Conservation (phyloP, 805 yeast species). For the Priceomyces fermenticarens region DNA sequence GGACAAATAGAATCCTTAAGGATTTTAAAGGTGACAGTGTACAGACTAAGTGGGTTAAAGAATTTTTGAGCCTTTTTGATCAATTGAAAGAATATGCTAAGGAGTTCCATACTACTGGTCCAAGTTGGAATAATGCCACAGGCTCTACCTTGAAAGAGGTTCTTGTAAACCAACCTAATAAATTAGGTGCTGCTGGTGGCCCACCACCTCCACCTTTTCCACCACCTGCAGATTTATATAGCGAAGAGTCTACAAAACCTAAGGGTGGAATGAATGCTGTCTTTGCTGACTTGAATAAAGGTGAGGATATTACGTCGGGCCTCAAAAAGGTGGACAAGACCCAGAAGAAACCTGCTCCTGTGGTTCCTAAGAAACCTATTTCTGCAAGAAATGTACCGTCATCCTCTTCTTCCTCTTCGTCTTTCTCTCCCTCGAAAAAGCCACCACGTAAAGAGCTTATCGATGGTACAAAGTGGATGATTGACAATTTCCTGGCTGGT, state of each 20-base stretch:
- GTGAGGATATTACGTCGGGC: slow-evolving; percentile 78
- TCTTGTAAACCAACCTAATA: slow-evolving; percentile 20
- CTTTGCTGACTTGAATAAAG: slow-evolving; percentile 85
- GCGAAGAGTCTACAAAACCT: slow-evolving; percentile 18
- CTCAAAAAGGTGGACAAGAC: slow-evolving; percentile 90
- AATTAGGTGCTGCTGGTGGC: slow-evolving; percentile 27
- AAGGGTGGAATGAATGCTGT: slow-evolving; percentile 77
- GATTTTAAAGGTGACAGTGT: slow-evolving; percentile 73
- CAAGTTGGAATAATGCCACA: slow-evolving; percentile 62
- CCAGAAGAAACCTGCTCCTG: slow-evolving; percentile 64
- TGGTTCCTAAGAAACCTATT: slow-evolving; percentile 53
- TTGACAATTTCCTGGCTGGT: slow-evolving; percentile 68
- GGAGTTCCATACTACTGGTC: slow-evolving; percentile 80
- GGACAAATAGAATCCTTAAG: slow-evolving; percentile 88
- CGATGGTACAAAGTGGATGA: slow-evolving; percentile 82
- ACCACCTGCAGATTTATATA: slow-evolving; percentile 69
- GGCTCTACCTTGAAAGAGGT: slow-evolving; percentile 59
- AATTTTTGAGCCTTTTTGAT: slow-evolving; percentile 60
- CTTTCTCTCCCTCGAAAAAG: slow-evolving; percentile 42
- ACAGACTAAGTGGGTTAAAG: slow-evolving; percentile 80
- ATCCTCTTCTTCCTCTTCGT: slow-evolving; percentile 55
- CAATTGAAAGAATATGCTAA: slow-evolving; percentile 71
- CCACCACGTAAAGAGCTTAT: slow-evolving; percentile 61
- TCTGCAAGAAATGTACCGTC: slow-evolving; percentile 64
- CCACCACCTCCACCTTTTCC: slow-evolving; percentile 95